phyloP scores from a whole-genome alignment of 495 filamentous ascomycete species.

The Penicillium cinerascens region DNA sequence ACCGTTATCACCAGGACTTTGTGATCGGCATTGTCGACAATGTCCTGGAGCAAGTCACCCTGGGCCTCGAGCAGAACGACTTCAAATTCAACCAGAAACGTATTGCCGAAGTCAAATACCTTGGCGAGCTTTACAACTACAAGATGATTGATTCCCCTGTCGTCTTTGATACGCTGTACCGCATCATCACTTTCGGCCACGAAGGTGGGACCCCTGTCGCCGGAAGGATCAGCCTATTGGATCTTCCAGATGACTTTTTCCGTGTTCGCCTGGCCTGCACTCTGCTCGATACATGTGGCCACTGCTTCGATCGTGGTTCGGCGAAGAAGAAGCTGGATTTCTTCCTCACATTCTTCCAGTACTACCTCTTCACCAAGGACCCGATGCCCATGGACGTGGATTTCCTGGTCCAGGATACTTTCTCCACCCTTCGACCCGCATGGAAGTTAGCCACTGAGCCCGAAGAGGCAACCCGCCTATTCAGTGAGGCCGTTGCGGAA shows the following conservation, averaged over 20 bases:
- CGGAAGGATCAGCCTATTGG: conserved; percentile 68
- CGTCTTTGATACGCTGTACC: conserved; percentile 93
- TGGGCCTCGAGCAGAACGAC: conserved; percentile 91
- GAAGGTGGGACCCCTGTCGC: conserved; percentile 77
- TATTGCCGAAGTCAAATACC: conserved; percentile 92
- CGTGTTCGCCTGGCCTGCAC: conserved; percentile 85
- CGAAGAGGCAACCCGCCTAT: conserved; percentile 79
- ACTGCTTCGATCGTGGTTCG: conserved; percentile 90
- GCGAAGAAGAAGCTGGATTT: conserved; percentile 98
- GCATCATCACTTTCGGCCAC: conserved; percentile 88
- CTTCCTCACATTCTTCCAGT: conserved; percentile 96
- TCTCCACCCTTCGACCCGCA: conserved; percentile 74
- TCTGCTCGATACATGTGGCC: conserved; percentile 89
- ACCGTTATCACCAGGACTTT: conserved; percentile 89
- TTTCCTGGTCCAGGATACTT: conserved; percentile 94
- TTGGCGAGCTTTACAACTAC: conserved; percentile 97
- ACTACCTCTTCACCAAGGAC: conserved; percentile 94
- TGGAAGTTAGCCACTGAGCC: conserved; percentile 81
- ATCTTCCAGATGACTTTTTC: conserved; percentile 94
- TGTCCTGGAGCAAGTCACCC: conserved; percentile 78
- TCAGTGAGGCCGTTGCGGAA: conserved; percentile 81
- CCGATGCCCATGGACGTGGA: conserved; percentile 94
- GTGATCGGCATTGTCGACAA: conserved; percentile 85
- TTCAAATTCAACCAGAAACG: conserved; percentile 98
- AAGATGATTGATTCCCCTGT: conserved; percentile 94